A percentile compares a stretch with the other conserved stretches of the same genome.
phyloP scores from a whole-genome alignment of 768 basidiomycete species.

The Boletus pseudo-olivaceus region DNA sequence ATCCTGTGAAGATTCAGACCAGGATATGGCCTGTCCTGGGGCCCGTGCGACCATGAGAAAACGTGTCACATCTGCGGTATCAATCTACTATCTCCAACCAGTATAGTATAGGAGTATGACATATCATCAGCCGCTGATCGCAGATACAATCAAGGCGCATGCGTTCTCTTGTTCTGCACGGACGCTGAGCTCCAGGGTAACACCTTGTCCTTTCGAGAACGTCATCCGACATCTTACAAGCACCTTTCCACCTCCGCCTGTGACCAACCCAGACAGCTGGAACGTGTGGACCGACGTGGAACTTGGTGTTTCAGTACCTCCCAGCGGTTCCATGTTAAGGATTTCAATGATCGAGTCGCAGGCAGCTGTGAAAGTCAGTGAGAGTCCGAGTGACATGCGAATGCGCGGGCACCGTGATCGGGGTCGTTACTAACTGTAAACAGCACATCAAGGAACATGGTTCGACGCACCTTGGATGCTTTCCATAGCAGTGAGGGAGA shows the following conservation, averaged over 20 bases:
- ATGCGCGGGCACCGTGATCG: slow-evolving; percentile 13
- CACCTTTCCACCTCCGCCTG: slow-evolving; percentile 94
- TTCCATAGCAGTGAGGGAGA: slow-evolving; percentile 87
- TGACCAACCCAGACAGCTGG: slow-evolving; percentile 86
- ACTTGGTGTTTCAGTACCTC: slow-evolving; percentile 80
- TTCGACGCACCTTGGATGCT: slow-evolving; percentile 78
- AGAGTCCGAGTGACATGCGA: slow-evolving; percentile 8
- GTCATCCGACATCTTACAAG: slow-evolving; percentile 96
- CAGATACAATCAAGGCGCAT: slow-evolving; percentile 83
- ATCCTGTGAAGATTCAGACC: slow-evolving; percentile 1
- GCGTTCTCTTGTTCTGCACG: slow-evolving; percentile 88
- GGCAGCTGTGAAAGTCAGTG: slow-evolving; percentile 57
- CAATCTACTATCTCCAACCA: slow-evolving; percentile 5
- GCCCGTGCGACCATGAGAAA: slow-evolving; percentile 16
- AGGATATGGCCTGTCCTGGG: background rate
- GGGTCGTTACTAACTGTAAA: slow-evolving; percentile 16
- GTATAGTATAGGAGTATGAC: background rate
- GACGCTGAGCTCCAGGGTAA: slow-evolving; percentile 87
- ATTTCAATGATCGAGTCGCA: slow-evolving; percentile 96
- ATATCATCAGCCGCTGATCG: slow-evolving; percentile 63
- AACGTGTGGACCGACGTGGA: slow-evolving; percentile 90
- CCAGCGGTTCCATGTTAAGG: slow-evolving; percentile 94
- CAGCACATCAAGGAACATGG: slow-evolving; percentile 6
- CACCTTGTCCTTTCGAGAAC: slow-evolving; percentile 82
- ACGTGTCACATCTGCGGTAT: background rate